These are phyloP conservation scores for Nicotiana knightiana DNA, from an alignment of 257 asterid genomes.

Conservation along the genomic window DNA sequence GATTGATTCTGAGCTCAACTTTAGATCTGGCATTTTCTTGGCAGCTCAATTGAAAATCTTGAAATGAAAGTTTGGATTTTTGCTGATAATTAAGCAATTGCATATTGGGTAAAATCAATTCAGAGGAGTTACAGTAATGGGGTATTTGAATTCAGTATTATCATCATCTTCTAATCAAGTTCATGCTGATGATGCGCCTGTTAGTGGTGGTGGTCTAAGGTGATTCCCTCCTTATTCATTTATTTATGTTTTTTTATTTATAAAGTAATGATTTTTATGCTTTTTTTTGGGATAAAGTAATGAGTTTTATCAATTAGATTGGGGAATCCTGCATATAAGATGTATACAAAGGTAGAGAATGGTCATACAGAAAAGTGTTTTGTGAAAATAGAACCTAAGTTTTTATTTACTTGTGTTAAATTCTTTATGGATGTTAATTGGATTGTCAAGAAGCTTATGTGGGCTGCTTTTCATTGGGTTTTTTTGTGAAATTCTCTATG, in stretches of 20 bases:
- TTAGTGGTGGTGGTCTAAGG: slow-evolving; percentile 97
- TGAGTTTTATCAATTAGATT: no score
- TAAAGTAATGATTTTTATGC: neutral
- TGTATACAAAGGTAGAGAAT: no score
- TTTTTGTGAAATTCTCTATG: neutral
- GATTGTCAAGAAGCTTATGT: neutral
- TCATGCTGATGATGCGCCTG: slow-evolving; percentile 72
- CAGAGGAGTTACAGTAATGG: slow-evolving; percentile 36
- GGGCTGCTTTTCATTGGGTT: neutral
- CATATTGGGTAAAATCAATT: slow-evolving; percentile 18
- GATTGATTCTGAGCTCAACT: neutral
- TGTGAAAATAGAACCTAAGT: neutral
- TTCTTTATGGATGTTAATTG: neutral
- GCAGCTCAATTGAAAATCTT: neutral
- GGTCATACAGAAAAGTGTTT: no score
- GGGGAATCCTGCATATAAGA: no score
- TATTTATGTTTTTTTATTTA: no score
- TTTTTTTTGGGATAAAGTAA: no score
- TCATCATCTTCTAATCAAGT: slow-evolving; percentile 61
- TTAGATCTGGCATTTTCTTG: neutral
- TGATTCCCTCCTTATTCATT: slow-evolving; percentile 12
- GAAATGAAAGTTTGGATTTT: neutral
- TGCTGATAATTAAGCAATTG: slow-evolving; percentile 1
- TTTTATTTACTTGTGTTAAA: neutral
- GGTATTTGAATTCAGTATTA: slow-evolving; percentile 77